Evolutionary conservation across 257 asterid genomes (phyloP), one percentile per base, ranked within the genome.

Genomic region (Rauvolfia tetraphylla): DNA sequence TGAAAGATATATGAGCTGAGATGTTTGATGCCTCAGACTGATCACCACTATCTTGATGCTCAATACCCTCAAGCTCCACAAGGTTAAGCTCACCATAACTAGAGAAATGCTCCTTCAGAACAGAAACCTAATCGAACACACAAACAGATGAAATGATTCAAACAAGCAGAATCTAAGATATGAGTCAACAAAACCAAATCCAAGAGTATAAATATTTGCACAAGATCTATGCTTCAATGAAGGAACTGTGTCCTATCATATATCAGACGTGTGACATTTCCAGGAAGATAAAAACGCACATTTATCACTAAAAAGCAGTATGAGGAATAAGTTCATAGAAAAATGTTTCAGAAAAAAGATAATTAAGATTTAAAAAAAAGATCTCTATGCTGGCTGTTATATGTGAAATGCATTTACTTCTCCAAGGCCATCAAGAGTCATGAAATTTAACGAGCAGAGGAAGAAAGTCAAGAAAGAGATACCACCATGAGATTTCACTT

Each of bases 31-130:
- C 77, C 72, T 77, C 86, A 22, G 90, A 77, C 82, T 81, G 79
- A 65, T 80, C 80, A 66, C 74, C 73, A 38, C 79, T 69, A 71
- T 89, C 92, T 75, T 81, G 87, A 68, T 41, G 80, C 84, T 88
- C 86, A 23, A 82, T 75, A 78, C 78, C 88, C 66, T 90, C 96
- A 75, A 95, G 83, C 84, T 88, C 95, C 86, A 89, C 96, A 6
- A 88, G 82, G 79, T 91, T 83, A 66, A 92, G 85, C 51, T 89
- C 99, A n/a, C 96, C 96, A 78, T 82, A 91, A 23, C 86, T 53
- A 57, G 94, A 87, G 86, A 95, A 95, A 85, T 95, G 96, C 67
- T 92, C 96, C 90, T 88, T 85, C 85, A 95, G 77, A 71, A 87
- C 86, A 81, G 86, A 85, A 82, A 87, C 92, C 99, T 95, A 74